Conservation (phyloP, 345 rosid species). For the Carallia brachiata region DNA sequence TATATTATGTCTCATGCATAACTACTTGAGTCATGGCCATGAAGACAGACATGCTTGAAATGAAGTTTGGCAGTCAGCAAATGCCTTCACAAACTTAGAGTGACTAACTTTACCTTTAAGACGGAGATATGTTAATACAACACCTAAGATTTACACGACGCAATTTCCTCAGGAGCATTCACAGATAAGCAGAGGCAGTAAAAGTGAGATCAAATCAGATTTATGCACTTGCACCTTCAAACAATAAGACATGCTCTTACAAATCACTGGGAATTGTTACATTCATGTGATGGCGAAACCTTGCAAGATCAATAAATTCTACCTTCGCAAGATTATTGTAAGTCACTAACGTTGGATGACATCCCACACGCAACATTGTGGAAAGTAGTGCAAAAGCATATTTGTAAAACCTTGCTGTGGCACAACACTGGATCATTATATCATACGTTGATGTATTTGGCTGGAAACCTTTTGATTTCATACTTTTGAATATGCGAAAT, state of each 20-base stretch:
- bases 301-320: not conserved
- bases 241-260: not conserved
- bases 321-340: conserved; percentile 70
- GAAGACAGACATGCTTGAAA: too few relatives aligned
- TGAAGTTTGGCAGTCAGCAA: too few relatives aligned
- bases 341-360: conserved; percentile 36
- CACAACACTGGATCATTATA: conserved; percentile 74
- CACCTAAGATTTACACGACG: too few relatives aligned
- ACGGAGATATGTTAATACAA: too few relatives aligned
- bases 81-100: too few relatives aligned
- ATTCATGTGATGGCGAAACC: not conserved
- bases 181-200: too few relatives aligned
- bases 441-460: conserved; percentile 53
- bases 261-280: not conserved
- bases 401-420: conserved; percentile 40
- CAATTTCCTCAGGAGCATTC: too few relatives aligned
- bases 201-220: too few relatives aligned
- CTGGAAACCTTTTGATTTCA: conserved; percentile 44
- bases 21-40: too few relatives aligned
- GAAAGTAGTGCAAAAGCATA: conserved; percentile 65
- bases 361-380: conserved; percentile 79
- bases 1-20: too few relatives aligned
- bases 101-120: too few relatives aligned
- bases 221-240: not conserved
- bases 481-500: conserved; percentile 50